phyloP scores from a whole-genome alignment of 495 filamentous ascomycete species.

The Tuber brumale region DNA sequence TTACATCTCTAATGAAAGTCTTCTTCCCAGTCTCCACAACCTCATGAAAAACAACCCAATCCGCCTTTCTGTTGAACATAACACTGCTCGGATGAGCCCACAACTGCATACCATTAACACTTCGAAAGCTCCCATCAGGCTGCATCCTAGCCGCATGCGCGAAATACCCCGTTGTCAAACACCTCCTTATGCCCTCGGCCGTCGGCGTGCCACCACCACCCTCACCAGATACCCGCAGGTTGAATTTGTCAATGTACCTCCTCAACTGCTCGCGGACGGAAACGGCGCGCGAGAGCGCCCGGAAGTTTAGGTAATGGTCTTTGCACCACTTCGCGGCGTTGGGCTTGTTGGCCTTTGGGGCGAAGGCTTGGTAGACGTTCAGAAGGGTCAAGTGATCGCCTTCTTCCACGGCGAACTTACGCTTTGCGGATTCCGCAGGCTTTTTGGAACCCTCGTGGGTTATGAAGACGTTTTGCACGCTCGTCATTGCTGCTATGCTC shows the following conservation, averaged over 20 bases:
- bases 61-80: constrained; percentile 96
- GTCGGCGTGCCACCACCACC: constrained; percentile 43
- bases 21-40: constrained; percentile 87
- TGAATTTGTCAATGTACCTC: constrained; percentile 76
- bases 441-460: constrained; percentile 72
- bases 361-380: constrained; percentile 87
- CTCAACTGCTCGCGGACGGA: constrained; percentile 81
- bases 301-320: constrained; percentile 80
- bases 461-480: constrained; percentile 73
- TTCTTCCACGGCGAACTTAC: constrained; percentile 87
- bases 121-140: constrained; percentile 82
- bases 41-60: constrained; percentile 97
- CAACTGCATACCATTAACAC: constrained; percentile 60
- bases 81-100: constrained; percentile 88
- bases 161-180: constrained; percentile 87
- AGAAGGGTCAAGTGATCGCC: constrained; percentile 92
- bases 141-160: constrained; percentile 95
- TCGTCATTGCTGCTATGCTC: constrained; percentile 91
- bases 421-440: constrained; percentile 60
- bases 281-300: constrained; percentile 71
- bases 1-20: constrained; percentile 75
- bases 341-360: constrained; percentile 62
- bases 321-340: constrained; percentile 83
- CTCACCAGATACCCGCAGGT: constrained; percentile 39
- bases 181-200: constrained; percentile 70